Conservation (phyloP, 495 filamentous ascomycete genomes). For the Staphylotrichum longicolle region DNA sequence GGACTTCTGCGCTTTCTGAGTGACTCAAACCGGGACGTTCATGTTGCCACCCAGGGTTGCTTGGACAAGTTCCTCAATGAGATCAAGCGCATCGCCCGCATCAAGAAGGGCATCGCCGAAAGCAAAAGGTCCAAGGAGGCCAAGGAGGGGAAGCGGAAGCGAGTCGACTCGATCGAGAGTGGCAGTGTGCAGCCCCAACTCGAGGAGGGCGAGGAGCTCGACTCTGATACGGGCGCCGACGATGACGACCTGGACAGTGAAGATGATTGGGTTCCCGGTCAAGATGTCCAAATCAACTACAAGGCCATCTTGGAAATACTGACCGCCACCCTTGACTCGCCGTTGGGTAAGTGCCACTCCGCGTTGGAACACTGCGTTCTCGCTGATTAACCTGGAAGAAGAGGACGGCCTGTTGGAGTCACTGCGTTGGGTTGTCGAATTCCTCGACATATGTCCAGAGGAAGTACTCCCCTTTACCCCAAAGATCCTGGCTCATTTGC, state of each 20-base stretch:
- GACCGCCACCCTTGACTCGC: conserved; percentile 83
- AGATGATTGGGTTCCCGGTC: conserved; percentile 94
- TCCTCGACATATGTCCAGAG: conserved; percentile 95
- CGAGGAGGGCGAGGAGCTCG: conserved; percentile 52
- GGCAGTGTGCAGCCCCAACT: conserved; percentile 46
- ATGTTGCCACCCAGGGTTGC: conserved; percentile 82
- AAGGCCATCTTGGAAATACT: conserved; percentile 89
- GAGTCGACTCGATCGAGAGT: conserved; percentile 63
- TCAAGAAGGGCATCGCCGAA: conserved; percentile 90
- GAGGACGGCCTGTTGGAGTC: conserved; percentile 89
- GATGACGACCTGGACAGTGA: conserved; percentile 62
- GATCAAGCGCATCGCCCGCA: conserved; percentile 87
- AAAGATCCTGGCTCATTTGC: conserved; percentile 81
- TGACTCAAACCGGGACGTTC: conserved; percentile 87
- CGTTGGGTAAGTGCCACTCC: conserved; percentile 56
- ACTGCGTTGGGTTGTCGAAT: conserved; percentile 91
- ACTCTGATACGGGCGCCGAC: conserved; percentile 58
- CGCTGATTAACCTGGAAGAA: conserved; percentile 49
- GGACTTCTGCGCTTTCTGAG: conserved; percentile 91
- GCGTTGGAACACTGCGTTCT: not conserved
- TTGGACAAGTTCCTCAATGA: conserved; percentile 92
- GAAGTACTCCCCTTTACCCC: conserved; percentile 97
- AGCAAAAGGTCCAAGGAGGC: conserved; percentile 72
- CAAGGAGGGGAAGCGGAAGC: conserved; percentile 64
- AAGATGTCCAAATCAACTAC: conserved; percentile 94